Evolutionary conservation across 2,329 filamentous ascomycete genomes (phyloP).

Genomic region (Ascochyta koolunga): DNA sequence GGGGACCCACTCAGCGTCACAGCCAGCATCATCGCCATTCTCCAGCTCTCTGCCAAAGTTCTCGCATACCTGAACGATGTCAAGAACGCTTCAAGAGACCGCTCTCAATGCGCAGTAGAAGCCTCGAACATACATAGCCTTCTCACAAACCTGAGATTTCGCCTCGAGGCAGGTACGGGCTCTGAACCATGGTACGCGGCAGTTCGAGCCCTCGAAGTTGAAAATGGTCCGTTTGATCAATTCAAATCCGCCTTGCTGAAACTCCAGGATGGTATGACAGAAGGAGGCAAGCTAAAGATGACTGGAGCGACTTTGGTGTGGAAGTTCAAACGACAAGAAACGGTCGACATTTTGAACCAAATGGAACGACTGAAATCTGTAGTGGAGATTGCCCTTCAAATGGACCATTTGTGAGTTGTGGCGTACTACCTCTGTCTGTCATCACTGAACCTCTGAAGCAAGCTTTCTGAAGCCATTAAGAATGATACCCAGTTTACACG

Average conservation of each 20-base stretch:
- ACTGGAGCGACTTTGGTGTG: conserved; percentile 12
- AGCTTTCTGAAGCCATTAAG: conserved; percentile 11
- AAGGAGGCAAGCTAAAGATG: conserved; percentile 2
- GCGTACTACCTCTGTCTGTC: neutral
- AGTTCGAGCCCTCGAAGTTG: conserved; percentile 19
- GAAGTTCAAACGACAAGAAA: conserved; percentile 25
- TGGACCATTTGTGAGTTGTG: conserved; percentile 28
- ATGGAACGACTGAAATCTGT: conserved; percentile 29
- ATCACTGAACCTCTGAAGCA: conserved; percentile 9
- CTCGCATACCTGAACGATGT: conserved; percentile 6
- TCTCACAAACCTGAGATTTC: conserved; percentile 2
- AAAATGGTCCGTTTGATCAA: conserved; percentile 23
- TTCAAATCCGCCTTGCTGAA: too few species aligned
- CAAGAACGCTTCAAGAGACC: conserved; percentile 12
- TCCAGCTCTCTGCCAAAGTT: conserved; percentile 14
- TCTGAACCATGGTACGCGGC: conserved; percentile 27
- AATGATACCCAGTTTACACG: neutral
- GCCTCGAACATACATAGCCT: conserved; percentile 3
- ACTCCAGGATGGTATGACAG: too few species aligned
- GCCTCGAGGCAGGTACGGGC: neutral
- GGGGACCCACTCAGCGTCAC: conserved; percentile 13
- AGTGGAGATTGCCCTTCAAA: conserved; percentile 25
- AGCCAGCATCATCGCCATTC: conserved; percentile 16
- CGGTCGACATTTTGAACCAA: conserved; percentile 20
- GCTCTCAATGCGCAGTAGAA: conserved; percentile 3